Evolutionary conservation across 2,329 filamentous ascomycete species (phyloP).

Genomic region (Xylaria sp.): DNA sequence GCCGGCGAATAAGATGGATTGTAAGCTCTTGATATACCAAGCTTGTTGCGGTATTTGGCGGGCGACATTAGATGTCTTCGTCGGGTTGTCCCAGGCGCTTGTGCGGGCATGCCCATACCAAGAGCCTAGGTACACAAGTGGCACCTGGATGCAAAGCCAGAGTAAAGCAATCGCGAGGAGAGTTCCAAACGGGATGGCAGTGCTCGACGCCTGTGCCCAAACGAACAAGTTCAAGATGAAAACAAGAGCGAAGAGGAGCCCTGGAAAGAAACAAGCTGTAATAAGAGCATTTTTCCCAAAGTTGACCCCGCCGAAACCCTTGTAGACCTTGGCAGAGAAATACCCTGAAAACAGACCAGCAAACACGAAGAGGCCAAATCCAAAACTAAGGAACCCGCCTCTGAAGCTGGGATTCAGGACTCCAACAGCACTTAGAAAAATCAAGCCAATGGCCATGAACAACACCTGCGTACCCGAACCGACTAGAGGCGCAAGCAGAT

Average conservation of each 20-base stretch:
- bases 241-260: constrained; percentile 73
- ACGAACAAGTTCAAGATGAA: constrained; percentile 88
- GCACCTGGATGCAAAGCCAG: constrained; percentile 86
- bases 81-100: constrained; percentile 78
- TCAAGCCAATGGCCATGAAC: constrained; percentile 77
- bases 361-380: constrained; percentile 80
- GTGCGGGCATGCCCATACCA: constrained; percentile 75
- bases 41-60: constrained; percentile 76
- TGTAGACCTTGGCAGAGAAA: constrained; percentile 82
- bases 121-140: constrained; percentile 80
- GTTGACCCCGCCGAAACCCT: constrained; percentile 77
- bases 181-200: constrained; percentile 82
- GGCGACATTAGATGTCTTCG: constrained; percentile 73
- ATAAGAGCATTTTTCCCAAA: constrained; percentile 78
- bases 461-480: constrained; percentile 87
- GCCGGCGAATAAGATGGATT: constrained; percentile 73
- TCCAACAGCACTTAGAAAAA: constrained; percentile 75
- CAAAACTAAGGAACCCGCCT: constrained; percentile 87
- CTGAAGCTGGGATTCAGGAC: constrained; percentile 85
- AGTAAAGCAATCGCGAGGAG: constrained; percentile 73
- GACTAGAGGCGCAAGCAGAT: constrained; percentile 77
- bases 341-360: constrained; percentile 86
- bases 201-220: constrained; percentile 88
- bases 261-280: constrained; percentile 80
- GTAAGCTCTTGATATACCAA: constrained; percentile 73